These are phyloP conservation scores for Mitragyna speciosa DNA, from an alignment of 257 asterid species.

Conservation along the genomic window DNA sequence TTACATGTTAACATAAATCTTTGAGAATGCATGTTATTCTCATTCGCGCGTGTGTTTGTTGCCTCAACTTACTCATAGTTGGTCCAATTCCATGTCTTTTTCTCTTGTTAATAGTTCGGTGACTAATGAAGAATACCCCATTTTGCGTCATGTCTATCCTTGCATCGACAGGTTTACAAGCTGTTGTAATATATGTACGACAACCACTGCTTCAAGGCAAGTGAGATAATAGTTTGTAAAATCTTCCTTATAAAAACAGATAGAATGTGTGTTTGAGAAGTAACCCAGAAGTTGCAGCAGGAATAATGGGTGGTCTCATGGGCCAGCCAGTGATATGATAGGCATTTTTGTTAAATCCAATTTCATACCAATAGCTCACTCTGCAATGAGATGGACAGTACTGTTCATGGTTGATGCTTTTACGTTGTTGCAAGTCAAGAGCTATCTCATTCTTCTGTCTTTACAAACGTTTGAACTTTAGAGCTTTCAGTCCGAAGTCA, in stretches of 20 bases:
- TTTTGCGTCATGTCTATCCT: not conserved
- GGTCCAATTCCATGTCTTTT: not conserved
- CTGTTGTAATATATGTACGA: slow-evolving; percentile 6
- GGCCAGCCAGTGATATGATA: slow-evolving; percentile 1
- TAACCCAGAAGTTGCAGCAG: slow-evolving; percentile 15
- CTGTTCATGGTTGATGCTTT: not conserved
- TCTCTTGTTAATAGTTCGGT: not conserved
- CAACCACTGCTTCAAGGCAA: slow-evolving; percentile 19
- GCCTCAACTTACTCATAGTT: not conserved
- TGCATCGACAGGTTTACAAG: not conserved
- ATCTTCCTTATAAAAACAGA: not conserved
- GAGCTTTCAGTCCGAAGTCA: not conserved
- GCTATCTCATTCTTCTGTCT: not conserved
- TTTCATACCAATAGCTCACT: not conserved
- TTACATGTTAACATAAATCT: not conserved
- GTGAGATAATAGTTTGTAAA: slow-evolving; percentile 20
- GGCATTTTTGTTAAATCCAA: not conserved
- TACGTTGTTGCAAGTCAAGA: not conserved
- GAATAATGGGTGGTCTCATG: not conserved
- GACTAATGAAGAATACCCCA: not conserved
- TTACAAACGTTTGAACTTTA: not conserved
- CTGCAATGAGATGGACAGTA: not conserved
- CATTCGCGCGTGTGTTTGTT: not conserved
- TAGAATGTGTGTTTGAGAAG: slow-evolving; percentile 19
- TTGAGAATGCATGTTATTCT: not conserved